Evolutionary conservation across 208 protist species (phyloP).

Genomic region (Leishmania tarentolae): DNA sequence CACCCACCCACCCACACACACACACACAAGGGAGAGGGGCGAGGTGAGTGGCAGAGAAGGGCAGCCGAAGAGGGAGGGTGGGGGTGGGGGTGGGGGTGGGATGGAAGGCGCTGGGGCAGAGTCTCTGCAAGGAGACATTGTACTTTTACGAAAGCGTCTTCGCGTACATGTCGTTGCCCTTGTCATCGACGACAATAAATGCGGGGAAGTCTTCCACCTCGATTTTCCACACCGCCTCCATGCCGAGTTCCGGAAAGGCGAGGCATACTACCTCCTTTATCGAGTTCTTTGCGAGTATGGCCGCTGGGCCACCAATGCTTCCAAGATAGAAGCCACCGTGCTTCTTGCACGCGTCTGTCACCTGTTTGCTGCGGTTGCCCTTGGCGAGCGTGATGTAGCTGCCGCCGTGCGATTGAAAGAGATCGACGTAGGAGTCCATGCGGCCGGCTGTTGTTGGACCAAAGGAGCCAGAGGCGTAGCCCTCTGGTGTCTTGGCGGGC

Average conservation of each 20-base stretch:
- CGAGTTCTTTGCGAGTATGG: conserved; percentile 91
- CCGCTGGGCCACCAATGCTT: conserved; percentile 96
- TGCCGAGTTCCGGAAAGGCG: conserved; percentile 91
- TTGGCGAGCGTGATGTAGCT: conserved; percentile 96
- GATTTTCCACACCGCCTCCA: conserved; percentile 95
- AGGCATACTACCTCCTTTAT: conserved; percentile 95
- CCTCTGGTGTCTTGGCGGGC: conserved; percentile 96
- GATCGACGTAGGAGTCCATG: conserved; percentile 96
- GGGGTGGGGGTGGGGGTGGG: background rate
- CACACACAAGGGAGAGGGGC: too few relatives aligned
- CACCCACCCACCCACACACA: too few relatives aligned
- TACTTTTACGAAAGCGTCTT: conserved; percentile 52
- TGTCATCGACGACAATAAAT: conserved; percentile 98
- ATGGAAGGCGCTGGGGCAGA: too few relatives aligned
- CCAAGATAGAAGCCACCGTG: conserved; percentile 98
- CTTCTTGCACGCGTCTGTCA: conserved; percentile 95
- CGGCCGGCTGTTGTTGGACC: conserved; percentile 97
- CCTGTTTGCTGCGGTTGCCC: conserved; percentile 94
- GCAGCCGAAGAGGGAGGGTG: background rate
- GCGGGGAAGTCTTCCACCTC: conserved; percentile 97
- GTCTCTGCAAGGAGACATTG: background rate
- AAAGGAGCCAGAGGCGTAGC: conserved; percentile 94
- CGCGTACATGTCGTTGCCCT: conserved; percentile 97
- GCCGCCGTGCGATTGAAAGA: conserved; percentile 92
- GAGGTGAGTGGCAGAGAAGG: background rate